Evolutionary conservation across 306 rosid genomes (phyloP), one percentile per base, ranked within the genome.

Genomic region (Chamaecrista fasciculata): DNA sequence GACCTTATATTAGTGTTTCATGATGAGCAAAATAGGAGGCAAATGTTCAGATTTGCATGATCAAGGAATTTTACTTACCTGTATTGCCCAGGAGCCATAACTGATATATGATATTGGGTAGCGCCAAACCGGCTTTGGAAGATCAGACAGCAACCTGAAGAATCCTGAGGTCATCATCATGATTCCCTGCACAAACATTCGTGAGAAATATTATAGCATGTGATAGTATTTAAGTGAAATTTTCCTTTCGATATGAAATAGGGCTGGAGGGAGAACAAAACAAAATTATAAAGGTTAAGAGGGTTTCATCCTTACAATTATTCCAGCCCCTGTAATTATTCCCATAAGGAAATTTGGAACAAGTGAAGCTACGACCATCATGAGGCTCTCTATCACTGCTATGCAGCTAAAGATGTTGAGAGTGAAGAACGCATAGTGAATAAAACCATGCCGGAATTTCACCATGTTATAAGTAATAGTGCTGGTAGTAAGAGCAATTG

Each of bases 261-360:
- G 26, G 19, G 9, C 14, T 8, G 46, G 21, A 8, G 44, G 43
- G 43, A 58, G 43, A n/a, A n/a, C 43, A 58, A 31, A 16, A 39
- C 40, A 58, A 58, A 58, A 24, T 59, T 34, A 10, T 20, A 11
- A 31, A 24, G 43, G 65, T 16, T 26, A 48, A 31, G n/a, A 51
- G 62, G 67, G 15, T 16, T 44, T 37, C 46, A 65, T 71, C 67
- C 95, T 85, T 79, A 94, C 99, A 82, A 94, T 94, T 76, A 94
- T 58, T 74, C 99, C 99, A 50, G 99, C 96, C 18, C 97, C 99
- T 8, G 97, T 85, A 52, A 94, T 78, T 60, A 91, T 91, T 57
- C 99, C 99, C 99, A 94, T 94, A 20, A 94, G 96, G 75, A 91
- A 94, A 80, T 94, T 94, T 20, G 99, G 99, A 74, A 94, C 99